phyloP scores from a whole-genome alignment of 768 basidiomycete species.

The Kondoa subrosea region DNA sequence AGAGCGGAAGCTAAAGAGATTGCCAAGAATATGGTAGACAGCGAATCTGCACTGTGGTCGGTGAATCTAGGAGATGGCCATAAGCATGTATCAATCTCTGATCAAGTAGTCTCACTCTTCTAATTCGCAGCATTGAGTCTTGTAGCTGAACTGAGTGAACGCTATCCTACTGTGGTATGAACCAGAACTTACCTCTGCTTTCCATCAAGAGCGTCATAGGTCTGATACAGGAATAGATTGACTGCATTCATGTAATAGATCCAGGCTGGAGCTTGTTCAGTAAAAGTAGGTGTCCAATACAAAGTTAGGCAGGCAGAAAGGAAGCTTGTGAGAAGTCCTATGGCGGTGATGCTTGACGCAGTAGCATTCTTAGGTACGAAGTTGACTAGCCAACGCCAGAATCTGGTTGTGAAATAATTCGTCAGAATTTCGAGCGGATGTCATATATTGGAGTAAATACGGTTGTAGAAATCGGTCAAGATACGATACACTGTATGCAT shows the following conservation, averaged over 20 bases:
- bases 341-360: background rate
- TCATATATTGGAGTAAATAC: no score
- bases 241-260: background rate
- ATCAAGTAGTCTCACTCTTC: no score
- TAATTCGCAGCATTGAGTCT: background rate
- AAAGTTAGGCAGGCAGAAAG: background rate
- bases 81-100: no score
- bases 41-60: background rate
- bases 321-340: background rate
- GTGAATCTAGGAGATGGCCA: no score
- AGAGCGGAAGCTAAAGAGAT: background rate
- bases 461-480: background rate
- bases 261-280: background rate
- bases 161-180: background rate
- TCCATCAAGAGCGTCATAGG: background rate
- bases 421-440: no score
- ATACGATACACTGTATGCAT: background rate
- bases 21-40: background rate
- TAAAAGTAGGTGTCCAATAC: background rate
- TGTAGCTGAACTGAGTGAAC: background rate
- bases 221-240: background rate
- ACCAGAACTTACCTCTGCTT: background rate
- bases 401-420: no score
- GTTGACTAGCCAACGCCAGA: background rate
- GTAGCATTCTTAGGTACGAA: background rate